Percentiles rank a stretch among this genome's conserved stretches.
These are phyloP conservation scores for Chaetoscypha palmicola DNA, from an alignment of 2,329 filamentous ascomycete species.

Conservation along the genomic window DNA sequence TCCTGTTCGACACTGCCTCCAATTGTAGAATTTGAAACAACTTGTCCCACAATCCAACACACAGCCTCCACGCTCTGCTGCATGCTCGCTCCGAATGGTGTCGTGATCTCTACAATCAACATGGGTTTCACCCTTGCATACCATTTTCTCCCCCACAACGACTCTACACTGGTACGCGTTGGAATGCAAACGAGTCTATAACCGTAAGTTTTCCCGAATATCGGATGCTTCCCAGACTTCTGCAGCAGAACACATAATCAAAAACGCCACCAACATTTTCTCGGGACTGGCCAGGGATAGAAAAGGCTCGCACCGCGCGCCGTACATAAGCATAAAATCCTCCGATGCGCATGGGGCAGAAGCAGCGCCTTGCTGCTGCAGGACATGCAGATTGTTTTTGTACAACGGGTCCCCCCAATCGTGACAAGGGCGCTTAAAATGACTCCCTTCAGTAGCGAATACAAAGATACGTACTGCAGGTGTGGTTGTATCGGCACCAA, in stretches of 20 bases:
- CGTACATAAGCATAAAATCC: conserved; percentile 12
- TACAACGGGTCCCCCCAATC: background rate
- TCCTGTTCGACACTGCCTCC: background rate
- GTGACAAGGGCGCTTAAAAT: no score
- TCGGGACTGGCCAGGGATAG: conserved; percentile 2
- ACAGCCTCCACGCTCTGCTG: background rate
- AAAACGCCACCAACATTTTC: conserved; percentile 9
- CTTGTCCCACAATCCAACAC: conserved; percentile 4
- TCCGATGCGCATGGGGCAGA: conserved; percentile 7
- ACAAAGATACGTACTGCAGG: no score
- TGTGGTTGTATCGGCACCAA: conserved; percentile 2
- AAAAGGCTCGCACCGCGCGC: conserved; percentile 9
- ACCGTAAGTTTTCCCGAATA: background rate
- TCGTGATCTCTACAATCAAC: no score
- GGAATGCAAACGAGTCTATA: no score
- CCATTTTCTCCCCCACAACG: no score
- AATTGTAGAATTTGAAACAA: conserved; percentile 4
- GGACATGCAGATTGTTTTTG: background rate
- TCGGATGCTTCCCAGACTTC: background rate
- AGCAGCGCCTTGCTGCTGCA: conserved; percentile 2
- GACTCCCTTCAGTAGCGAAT: no score
- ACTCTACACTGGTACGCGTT: no score
- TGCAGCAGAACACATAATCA: background rate
- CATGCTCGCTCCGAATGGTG: no score
- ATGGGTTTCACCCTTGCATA: no score